A percentile compares a stretch with the other conserved stretches of the same genome.
These are phyloP conservation scores for Scutellaria minor DNA, from an alignment of 257 asterid species.

Conservation along the genomic window DNA sequence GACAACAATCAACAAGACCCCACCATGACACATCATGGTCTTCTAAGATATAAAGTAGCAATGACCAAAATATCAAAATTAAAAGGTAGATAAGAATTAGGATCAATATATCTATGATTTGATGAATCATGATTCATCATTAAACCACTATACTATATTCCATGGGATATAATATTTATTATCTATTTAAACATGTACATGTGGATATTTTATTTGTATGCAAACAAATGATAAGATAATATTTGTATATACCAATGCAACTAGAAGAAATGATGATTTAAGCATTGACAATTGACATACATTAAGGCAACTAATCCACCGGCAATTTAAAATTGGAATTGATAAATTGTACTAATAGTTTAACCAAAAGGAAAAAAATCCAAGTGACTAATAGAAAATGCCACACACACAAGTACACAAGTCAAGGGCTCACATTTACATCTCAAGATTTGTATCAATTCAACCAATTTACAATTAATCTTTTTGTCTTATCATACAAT, in stretches of 20 bases:
- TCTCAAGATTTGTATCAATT: slow-evolving; percentile 1
- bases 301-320: slow-evolving; percentile 45
- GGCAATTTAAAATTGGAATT: slow-evolving; percentile 15
- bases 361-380: background rate
- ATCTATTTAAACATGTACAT: background rate
- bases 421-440: slow-evolving; percentile 26
- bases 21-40: too few species aligned
- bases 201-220: background rate
- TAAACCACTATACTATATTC: background rate
- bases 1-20: too few species aligned
- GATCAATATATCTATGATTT: slow-evolving; percentile 2
- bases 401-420: slow-evolving; percentile 27
- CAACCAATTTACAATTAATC: slow-evolving; percentile 25
- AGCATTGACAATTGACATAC: slow-evolving; percentile 31
- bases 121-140: background rate
- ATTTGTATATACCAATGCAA: background rate
- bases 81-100: background rate
- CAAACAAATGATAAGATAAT: background rate
- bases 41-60: too few species aligned
- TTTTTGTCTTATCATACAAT: slow-evolving; percentile 20
- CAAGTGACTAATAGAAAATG: background rate
- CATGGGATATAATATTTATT: too few species aligned
- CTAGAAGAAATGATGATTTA: slow-evolving; percentile 30
- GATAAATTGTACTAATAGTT: slow-evolving; percentile 1
- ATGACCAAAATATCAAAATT: too few species aligned